Base-by-base conservation (phyloP, 257 asterid species). In the Ocimum tenuiflorum region DNA sequence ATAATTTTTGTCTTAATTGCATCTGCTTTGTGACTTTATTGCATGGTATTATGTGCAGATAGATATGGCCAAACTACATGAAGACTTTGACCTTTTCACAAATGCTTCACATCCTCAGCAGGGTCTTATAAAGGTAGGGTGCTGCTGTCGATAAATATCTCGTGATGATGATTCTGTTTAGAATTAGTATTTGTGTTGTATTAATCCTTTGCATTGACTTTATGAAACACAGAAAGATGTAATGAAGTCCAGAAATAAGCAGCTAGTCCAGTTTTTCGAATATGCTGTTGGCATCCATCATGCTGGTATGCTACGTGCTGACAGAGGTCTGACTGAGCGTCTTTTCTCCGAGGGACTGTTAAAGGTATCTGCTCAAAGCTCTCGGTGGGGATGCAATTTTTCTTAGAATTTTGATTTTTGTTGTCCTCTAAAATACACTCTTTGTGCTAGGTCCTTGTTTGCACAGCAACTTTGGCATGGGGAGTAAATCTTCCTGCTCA, bases 401-500 rank as follows among this genome's bases (percentile, higher is more conserved):
- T 70, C 36, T 13, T 65, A 33, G 13, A 27, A 49, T 43, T 66
- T 63, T 39, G 53, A 70, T 64, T 0, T 31, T 31, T 7, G 7
- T 53, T 65, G n/a, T 72, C 61, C 22, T 65, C 76, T 70, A 65
- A 75, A 29, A 22, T 54, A 19, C 27, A 46, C 9, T 63, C 63
- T 45, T 75, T 3, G 69, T 76, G 53, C 43, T 80, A 92, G 99
- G 97, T 92, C 45, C 97, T 92, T 64, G 96, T 92, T 47, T 92
- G 99, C 86, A 92, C 99, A 31, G 99, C 99, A 65, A 92, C 99
- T 66, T 81, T 92, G 82, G 99, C 99, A 15, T 92, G 99, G 99
- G 99, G 99, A 76, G 99, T 92, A 55, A 92, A 92, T 85, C 85
- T 92, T 73, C 99, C 99, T 60, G 99, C 99, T 81, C 99, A 92